phyloP scores from a whole-genome alignment of 305 asterid genomes.

The Fraxinus greggii region DNA sequence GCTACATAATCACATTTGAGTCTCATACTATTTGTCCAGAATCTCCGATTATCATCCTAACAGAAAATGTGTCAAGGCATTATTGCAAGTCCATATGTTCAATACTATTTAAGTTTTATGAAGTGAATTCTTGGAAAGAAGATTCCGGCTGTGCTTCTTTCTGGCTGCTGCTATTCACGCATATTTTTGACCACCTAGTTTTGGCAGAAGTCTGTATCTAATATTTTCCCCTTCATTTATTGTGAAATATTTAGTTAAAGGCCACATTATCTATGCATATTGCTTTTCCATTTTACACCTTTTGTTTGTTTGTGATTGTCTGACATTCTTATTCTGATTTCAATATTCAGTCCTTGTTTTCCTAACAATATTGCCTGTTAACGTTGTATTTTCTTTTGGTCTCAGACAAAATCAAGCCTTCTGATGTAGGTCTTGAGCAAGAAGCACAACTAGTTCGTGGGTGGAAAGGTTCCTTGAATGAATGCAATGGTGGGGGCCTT shows the following conservation, averaged over 20 bases:
- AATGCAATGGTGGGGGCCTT: conserved; percentile 45
- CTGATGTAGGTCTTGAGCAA: conserved; percentile 97
- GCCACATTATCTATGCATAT: background rate
- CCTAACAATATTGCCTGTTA: conserved; percentile 16
- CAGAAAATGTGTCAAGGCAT: background rate
- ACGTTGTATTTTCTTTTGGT: conserved; percentile 27
- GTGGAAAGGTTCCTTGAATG: conserved; percentile 61
- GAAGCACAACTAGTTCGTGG: conserved; percentile 80
- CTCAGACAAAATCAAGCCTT: conserved; percentile 93
- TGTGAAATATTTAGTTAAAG: background rate
- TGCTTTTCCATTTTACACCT: background rate
- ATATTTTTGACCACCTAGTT: background rate
- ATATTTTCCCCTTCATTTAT: background rate
- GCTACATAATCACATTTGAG: background rate
- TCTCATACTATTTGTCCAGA: background rate
- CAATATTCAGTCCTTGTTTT: background rate
- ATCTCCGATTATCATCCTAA: background rate
- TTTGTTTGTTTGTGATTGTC: background rate
- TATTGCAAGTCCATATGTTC: background rate
- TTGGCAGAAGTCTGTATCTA: background rate
- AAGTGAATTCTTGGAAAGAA: background rate
- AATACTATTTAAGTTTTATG: background rate
- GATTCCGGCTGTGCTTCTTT: background rate
- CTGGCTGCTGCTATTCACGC: background rate
- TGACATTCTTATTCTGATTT: background rate